A percentile compares a stretch with the other conserved stretches of the same genome.
These are phyloP conservation scores for Monsonia emarginata DNA, from an alignment of 441 rosid genomes.

Conservation along the genomic window DNA sequence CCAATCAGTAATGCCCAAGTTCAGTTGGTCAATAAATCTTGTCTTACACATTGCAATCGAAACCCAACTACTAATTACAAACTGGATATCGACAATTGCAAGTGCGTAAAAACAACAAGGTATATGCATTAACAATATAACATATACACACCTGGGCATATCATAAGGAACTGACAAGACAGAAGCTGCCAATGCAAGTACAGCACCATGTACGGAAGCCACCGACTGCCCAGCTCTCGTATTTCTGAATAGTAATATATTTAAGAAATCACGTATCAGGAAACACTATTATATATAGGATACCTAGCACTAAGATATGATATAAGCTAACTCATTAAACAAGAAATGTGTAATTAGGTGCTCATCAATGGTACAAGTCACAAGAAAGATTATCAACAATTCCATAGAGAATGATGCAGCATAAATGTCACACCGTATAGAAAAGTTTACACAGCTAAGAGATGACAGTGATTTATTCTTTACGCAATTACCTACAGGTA, in stretches of 20 bases:
- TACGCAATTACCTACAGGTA: no score
- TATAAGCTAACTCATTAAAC: no score
- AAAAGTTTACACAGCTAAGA: no score
- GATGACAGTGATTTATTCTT: no score
- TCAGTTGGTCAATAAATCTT: not conserved
- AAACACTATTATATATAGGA: not conserved
- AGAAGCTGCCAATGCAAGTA: slow-evolving; percentile 93
- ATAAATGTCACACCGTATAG: no score
- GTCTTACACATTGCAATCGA: not conserved
- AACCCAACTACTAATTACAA: not conserved
- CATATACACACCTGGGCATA: slow-evolving; percentile 68
- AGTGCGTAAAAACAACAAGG: not conserved
- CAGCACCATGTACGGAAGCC: slow-evolving; percentile 79
- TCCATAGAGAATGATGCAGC: no score
- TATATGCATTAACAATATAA: slow-evolving; percentile 1
- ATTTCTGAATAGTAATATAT: slow-evolving; percentile 40
- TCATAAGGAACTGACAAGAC: slow-evolving; percentile 95
- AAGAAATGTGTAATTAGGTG: not conserved
- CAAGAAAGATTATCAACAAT: not conserved
- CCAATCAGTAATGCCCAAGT: not conserved
- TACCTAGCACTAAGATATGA: slow-evolving; percentile 6
- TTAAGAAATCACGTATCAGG: slow-evolving; percentile 4
- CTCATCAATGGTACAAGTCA: not conserved
- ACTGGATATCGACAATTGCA: not conserved
- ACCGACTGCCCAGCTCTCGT: slow-evolving; percentile 34